These are phyloP conservation scores for Tarenaya hassleriana DNA, from an alignment of 345 rosid species.

Conservation along the genomic window DNA sequence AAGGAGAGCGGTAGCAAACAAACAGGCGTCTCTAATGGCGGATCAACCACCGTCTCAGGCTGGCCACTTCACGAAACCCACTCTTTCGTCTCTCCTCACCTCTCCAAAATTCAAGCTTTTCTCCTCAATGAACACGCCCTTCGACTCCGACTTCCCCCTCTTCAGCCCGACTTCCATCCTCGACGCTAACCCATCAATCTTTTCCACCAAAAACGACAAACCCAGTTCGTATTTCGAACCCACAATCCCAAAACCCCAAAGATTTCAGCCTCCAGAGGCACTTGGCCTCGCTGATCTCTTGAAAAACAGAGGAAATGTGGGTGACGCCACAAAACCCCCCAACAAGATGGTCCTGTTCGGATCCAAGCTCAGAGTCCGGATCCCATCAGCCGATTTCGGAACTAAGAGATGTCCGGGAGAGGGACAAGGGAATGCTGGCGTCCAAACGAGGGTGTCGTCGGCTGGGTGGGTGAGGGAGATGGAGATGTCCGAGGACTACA, in stretches of 20 bases:
- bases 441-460: slow-evolving; percentile 27
- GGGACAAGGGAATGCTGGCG: slow-evolving; percentile 24
- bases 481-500: slow-evolving; percentile 81
- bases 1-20: slow-evolving; percentile 33
- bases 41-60: slow-evolving; percentile 38
- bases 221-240: slow-evolving; percentile 14
- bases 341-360: slow-evolving; percentile 54
- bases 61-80: slow-evolving; percentile 16
- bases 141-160: slow-evolving; percentile 37
- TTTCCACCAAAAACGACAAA: slow-evolving; percentile 28
- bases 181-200: slow-evolving; percentile 38
- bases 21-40: slow-evolving; percentile 53
- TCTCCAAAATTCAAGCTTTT: slow-evolving; percentile 55
- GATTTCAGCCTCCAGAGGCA: slow-evolving; percentile 30
- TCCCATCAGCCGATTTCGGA: slow-evolving; percentile 53
- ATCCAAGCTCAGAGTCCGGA: slow-evolving; percentile 44
- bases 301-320: slow-evolving; percentile 14
- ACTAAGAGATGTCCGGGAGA: slow-evolving; percentile 33
- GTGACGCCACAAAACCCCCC: slow-evolving; percentile 23
- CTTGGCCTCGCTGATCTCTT: slow-evolving; percentile 60
- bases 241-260: slow-evolving; percentile 33
- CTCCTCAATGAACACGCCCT: slow-evolving; percentile 29
- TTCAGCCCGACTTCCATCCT: slow-evolving; percentile 61
- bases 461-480: slow-evolving; percentile 48
- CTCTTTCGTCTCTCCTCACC: slow-evolving; percentile 30